Conservation (phyloP, 352 stramenopile genomes). For the Poterioochromonas sp. region DNA sequence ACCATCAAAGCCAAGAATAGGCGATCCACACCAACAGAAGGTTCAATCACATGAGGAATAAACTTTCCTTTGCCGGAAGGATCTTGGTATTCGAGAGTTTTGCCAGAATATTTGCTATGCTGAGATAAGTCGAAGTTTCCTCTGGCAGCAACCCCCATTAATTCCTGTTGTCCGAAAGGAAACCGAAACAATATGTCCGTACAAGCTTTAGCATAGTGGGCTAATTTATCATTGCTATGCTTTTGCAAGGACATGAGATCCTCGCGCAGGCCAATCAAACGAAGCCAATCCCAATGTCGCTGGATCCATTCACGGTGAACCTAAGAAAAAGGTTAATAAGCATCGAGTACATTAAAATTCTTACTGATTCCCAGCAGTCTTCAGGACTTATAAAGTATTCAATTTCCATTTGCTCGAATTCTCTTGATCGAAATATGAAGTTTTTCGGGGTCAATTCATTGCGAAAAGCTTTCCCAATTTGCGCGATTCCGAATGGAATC, state of each 20-base stretch:
- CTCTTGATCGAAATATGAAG: constrained; percentile 89
- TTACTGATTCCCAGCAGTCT: background rate
- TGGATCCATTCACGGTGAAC: constrained; percentile 78
- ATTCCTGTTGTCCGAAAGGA: constrained; percentile 88
- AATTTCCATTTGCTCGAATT: constrained; percentile 95
- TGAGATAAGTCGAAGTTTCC: constrained; percentile 90
- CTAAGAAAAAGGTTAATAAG: background rate
- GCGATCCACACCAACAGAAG: constrained; percentile 95
- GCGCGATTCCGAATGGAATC: constrained; percentile 86
- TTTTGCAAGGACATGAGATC: constrained; percentile 76
- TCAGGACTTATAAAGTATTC: constrained; percentile 45
- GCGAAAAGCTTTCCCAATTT: constrained; percentile 95
- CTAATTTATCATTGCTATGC: constrained; percentile 78
- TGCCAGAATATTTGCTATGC: constrained; percentile 66
- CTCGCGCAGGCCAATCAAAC: constrained; percentile 69
- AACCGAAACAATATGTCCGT: constrained; percentile 96
- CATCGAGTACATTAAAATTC: background rate
- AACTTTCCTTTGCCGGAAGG: constrained; percentile 75
- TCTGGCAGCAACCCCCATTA: constrained; percentile 85
- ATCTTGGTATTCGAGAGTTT: constrained; percentile 80
- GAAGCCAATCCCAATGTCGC: constrained; percentile 72
- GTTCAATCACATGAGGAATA: constrained; percentile 96
- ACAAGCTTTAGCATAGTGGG: constrained; percentile 89
- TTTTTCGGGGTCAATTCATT: constrained; percentile 95
- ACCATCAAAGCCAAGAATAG: constrained; percentile 95